Conservation (phyloP, 768 basidiomycete genomes). For the Panellus pusillus region DNA sequence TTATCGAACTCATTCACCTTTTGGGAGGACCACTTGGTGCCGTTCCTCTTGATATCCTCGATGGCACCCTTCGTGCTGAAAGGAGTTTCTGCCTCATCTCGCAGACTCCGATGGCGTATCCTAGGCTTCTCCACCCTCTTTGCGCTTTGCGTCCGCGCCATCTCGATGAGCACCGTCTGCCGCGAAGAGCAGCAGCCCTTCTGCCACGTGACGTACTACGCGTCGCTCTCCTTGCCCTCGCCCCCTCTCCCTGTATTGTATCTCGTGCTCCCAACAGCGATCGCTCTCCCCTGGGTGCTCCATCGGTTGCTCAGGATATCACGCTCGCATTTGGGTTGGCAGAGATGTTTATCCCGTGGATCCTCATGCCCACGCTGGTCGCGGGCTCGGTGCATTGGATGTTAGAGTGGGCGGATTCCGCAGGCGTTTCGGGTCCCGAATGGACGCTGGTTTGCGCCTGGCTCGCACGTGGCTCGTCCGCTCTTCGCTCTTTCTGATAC, state of each 20-base stretch:
- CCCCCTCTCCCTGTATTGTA: slow-evolving; percentile 62
- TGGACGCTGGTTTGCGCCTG: slow-evolving; percentile 47
- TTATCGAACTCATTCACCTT: slow-evolving; percentile 94
- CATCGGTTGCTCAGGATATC: slow-evolving; percentile 61
- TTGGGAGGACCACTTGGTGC: slow-evolving; percentile 88
- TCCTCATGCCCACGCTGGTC: slow-evolving; percentile 59
- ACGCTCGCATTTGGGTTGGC: slow-evolving; percentile 77
- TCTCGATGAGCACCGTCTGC: slow-evolving; percentile 83
- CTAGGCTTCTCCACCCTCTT: slow-evolving; percentile 69
- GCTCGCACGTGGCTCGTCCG: slow-evolving; percentile 65
- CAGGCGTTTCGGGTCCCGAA: slow-evolving; percentile 41
- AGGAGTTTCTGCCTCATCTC: slow-evolving; percentile 67
- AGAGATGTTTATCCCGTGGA: slow-evolving; percentile 55
- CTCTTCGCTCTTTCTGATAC: slow-evolving; percentile 47
- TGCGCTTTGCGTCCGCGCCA: slow-evolving; percentile 68
- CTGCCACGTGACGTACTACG: slow-evolving; percentile 89
- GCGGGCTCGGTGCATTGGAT: slow-evolving; percentile 72
- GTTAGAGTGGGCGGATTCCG: slow-evolving; percentile 75
- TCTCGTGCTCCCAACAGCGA: slow-evolving; percentile 55
- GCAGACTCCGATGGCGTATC: slow-evolving; percentile 72
- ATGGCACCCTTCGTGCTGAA: slow-evolving; percentile 59
- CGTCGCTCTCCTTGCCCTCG: slow-evolving; percentile 65
- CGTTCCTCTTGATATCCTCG: slow-evolving; percentile 70
- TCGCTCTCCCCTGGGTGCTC: slow-evolving; percentile 56
- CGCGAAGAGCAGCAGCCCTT: slow-evolving; percentile 92